Evolutionary conservation across 2,329 filamentous ascomycete species (phyloP).

Genomic region (Chaetomiaceae sp.): DNA sequence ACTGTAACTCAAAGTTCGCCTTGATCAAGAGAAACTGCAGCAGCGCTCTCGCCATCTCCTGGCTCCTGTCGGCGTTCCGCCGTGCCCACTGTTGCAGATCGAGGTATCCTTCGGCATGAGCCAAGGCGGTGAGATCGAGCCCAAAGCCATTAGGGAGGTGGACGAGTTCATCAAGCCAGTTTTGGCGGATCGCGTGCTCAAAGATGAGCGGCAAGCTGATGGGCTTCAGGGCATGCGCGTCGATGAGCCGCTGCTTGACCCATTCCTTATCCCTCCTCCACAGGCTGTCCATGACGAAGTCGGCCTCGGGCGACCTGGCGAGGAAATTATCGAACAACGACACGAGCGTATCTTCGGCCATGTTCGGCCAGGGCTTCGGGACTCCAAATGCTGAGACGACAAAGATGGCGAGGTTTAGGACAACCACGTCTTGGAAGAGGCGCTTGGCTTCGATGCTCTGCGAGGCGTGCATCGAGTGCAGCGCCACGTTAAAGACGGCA

Average conservation of each 20-base stretch:
- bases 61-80: slow-evolving; percentile 60
- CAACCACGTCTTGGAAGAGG: slow-evolving; percentile 61
- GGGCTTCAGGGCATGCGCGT: slow-evolving; percentile 66
- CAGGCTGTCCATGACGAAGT: slow-evolving; percentile 84
- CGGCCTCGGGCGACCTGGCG: slow-evolving; percentile 70
- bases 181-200: slow-evolving; percentile 74
- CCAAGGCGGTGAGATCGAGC: slow-evolving; percentile 79
- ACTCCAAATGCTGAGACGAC: slow-evolving; percentile 73
- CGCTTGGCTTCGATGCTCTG: slow-evolving; percentile 60
- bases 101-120: slow-evolving; percentile 73
- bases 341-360: slow-evolving; percentile 70
- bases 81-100: slow-evolving; percentile 79
- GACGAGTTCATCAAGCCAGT: slow-evolving; percentile 79
- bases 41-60: slow-evolving; percentile 65
- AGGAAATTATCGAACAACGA: slow-evolving; percentile 81
- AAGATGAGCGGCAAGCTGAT: slow-evolving; percentile 65
- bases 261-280: slow-evolving; percentile 89
- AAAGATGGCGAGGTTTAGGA: slow-evolving; percentile 73
- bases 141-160: slow-evolving; percentile 78
- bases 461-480: slow-evolving; percentile 56
- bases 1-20: slow-evolving; percentile 71
- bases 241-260: slow-evolving; percentile 75
- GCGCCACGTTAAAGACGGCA: slow-evolving; percentile 60
- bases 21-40: slow-evolving; percentile 81
- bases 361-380: slow-evolving; percentile 68